Base-by-base conservation (phyloP, 2,329 filamentous ascomycete species). In the Madurella fahalii region DNA sequence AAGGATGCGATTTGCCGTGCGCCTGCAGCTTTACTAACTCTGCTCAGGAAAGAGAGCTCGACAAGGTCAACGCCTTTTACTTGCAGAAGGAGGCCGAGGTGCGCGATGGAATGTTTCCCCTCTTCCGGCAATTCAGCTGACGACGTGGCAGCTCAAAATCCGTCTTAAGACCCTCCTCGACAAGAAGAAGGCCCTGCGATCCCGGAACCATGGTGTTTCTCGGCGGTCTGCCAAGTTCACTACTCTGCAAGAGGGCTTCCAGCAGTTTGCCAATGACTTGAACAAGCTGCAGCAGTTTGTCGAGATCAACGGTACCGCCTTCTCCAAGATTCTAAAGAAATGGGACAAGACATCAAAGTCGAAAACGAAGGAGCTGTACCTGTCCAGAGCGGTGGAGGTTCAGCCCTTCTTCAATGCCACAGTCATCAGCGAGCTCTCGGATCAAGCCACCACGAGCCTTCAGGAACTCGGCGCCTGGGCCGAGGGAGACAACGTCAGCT, bases 261-360 rank as follows among this genome's bases (percentile, higher is more conserved):
- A 96, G 64, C 90, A 97, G 70, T 99, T 99, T 70, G 92, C 92
- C 67, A 93, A 89, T 67, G 94, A 99, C 68, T 75, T 99, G 44
- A 96, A 96, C 75, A 99, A 99, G 74, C 82, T 99, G 15, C 91
- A 96, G 77, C 94, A 97, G 77, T 99, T 97, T 72, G 91, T 99
- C 61, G 93, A 97, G 71, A 89, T 97, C 68, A 99, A 99, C 69
- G 93, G 94, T 66, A 96, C 90, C 1, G 94, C 92, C 15, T 96
- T 97, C 70, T 96, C 93, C 30, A 99, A 99, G 72, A 99, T 99
- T 56, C 76, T 99, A 60, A 99, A 99, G 75, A 99, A 99, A 82
- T 99, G 94, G 94, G 94, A 99, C 74, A 99, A 99, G 81, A 96
- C 92, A 1, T 96, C 93, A 63, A 99, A 97, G 80, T 97, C 93